Base-by-base conservation (phyloP, 305 asterid genomes). In the Fraxinus latifolia region DNA sequence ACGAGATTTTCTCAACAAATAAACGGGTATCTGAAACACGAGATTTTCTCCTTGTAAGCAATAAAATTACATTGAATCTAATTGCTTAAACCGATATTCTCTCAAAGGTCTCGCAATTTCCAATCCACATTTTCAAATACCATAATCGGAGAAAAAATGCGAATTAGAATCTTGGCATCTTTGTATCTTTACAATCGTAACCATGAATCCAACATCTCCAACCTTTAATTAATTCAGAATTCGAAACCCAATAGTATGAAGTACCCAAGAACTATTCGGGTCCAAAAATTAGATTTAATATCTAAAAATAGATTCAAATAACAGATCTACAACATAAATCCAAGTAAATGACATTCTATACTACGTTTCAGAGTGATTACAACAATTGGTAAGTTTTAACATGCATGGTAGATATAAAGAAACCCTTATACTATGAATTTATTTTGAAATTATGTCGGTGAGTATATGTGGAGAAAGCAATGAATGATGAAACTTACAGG, bases 321-420 rank as follows among this genome's bases (percentile, higher is more conserved):
- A 50, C 86, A 62, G 85, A 87, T 83, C 87, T 58, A 81, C 9
- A 36, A 77, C 21, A 80, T 72, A 58, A 39, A 62, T 27, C 29
- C 4, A 21, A 60, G 31, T 11, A 44, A 17, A 55, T 31, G 58
- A 32, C 77, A 82, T 32, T 74, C 15, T 17, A 1, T 42, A 8
- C 76, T 32, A 67, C n/a, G 25, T 70, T 5, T 29, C 37, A 27
- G 12, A 11, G 73, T 0, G 36, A 65, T 8, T 25, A 65, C 5
- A 27, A 67, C 12, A 4, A 67, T 12, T 25, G 34, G 6, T 11
- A 29, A 25, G 7, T 29, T 67, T 29, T 27, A 27, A 68, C 74
- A 68, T 29, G 39, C 74, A 25, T 3, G 29, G 42, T 14, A 58
- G 14, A 29, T 12, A 3, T 5, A 62, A 60, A 42, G 7, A 60